These are phyloP conservation scores for Ophiosphaerella narmari DNA, from an alignment of 2,329 filamentous ascomycete genomes.

Conservation along the genomic window DNA sequence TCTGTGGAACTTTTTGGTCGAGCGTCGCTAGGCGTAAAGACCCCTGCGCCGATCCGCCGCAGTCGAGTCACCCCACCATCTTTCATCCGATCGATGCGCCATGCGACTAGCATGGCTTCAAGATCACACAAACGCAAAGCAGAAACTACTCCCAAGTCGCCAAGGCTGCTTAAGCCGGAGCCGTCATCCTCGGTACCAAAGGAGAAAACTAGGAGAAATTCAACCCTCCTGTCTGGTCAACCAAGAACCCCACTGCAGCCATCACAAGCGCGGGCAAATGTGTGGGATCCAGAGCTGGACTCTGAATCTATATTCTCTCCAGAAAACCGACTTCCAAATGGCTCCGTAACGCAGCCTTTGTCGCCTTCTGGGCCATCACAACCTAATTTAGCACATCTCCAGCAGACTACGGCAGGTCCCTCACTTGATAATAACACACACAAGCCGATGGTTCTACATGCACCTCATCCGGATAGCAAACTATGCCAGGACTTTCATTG, in stretches of 20 bases:
- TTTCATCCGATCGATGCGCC: constrained; percentile 1
- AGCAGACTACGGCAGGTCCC: background rate
- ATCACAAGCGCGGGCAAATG: background rate
- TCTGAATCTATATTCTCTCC: too few species aligned
- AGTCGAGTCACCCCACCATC: constrained; percentile 8
- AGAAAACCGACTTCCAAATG: too few species aligned
- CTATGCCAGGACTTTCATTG: constrained; percentile 29
- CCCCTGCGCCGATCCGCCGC: constrained; percentile 8
- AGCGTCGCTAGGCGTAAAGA: constrained; percentile 4
- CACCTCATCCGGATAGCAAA: constrained; percentile 24
- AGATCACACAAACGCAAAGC: constrained; percentile 3
- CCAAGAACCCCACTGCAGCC: background rate
- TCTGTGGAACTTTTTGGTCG: constrained; percentile 15
- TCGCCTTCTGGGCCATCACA: too few species aligned
- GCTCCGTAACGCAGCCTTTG: too few species aligned
- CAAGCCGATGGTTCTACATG: constrained; percentile 11
- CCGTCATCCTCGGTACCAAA: background rate
- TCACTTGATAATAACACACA: background rate
- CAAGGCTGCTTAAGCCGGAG: background rate
- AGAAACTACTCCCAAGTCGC: background rate
- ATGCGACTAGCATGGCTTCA: constrained; percentile 1
- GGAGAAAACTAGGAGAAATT: too few species aligned
- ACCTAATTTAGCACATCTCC: too few species aligned
- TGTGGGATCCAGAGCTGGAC: too few species aligned
- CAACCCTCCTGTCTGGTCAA: background rate